These are phyloP conservation scores for Lyophyllum decastes DNA, from an alignment of 768 basidiomycete species.

Conservation along the genomic window DNA sequence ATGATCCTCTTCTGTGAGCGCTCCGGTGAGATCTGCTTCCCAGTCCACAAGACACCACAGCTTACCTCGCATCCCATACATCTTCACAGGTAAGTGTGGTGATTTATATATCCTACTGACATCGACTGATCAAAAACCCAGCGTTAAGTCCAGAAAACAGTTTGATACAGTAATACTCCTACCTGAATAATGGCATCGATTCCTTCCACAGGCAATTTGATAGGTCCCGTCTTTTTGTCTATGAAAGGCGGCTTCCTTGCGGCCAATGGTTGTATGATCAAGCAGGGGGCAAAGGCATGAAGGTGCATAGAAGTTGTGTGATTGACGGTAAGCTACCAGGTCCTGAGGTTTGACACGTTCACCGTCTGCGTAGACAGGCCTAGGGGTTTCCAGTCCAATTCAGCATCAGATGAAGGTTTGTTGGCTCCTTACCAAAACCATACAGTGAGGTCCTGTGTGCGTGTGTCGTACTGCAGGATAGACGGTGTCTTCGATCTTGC, in stretches of 20 bases:
- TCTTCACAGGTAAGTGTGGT: background rate
- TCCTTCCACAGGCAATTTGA: background rate
- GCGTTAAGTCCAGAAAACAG: background rate
- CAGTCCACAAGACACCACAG: no score
- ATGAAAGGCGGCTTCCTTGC: background rate
- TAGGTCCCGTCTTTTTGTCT: background rate
- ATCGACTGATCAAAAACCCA: background rate
- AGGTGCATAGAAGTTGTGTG: background rate
- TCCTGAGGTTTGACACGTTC: background rate
- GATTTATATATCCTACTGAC: background rate
- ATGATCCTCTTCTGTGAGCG: no score
- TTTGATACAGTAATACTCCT: background rate
- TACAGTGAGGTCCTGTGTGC: background rate
- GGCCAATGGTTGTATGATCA: background rate
- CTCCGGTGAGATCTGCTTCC: no score
- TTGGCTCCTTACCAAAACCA: background rate
- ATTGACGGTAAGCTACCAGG: background rate
- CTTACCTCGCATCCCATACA: background rate
- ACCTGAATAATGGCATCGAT: background rate
- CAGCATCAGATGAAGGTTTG: background rate
- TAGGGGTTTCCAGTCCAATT: background rate
- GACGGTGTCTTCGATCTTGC: background rate
- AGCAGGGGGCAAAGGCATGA: background rate
- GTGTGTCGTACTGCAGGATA: background rate
- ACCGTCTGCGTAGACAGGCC: background rate